Evolutionary conservation across 176 grass and related monocot species (phyloP).

Genomic region (Thalia dealbata): DNA sequence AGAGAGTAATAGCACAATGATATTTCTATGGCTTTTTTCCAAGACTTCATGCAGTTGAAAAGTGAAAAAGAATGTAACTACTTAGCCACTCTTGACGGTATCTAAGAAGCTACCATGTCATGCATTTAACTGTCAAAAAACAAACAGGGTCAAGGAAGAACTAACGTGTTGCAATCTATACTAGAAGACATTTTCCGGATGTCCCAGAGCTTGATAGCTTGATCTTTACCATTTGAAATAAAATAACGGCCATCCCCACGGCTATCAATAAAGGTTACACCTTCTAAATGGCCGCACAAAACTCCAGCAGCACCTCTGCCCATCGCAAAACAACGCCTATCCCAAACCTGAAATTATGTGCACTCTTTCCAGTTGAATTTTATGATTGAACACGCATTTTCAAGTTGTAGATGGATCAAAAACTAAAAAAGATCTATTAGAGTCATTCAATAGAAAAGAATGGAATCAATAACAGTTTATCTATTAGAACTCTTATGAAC

Average conservation of each 20-base stretch:
- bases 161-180: constrained; percentile 33
- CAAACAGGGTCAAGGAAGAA: not conserved
- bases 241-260: constrained; percentile 84
- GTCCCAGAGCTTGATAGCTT: constrained; percentile 76
- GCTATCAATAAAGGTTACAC: constrained; percentile 80
- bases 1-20: no score
- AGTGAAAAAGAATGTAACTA: not conserved
- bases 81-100: not conserved
- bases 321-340: constrained; percentile 55
- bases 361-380: constrained; percentile 7
- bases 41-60: not conserved
- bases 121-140: not conserved
- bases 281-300: constrained; percentile 67
- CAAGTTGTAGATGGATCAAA: not conserved
- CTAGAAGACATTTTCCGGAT: constrained; percentile 73
- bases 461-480: not conserved
- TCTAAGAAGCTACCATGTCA: not conserved
- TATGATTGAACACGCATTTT: not conserved
- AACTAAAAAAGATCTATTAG: not conserved
- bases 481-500: no score
- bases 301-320: constrained; percentile 58
- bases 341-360: constrained; percentile 62
- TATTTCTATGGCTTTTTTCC: not conserved
- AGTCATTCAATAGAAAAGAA: not conserved
- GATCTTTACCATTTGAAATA: constrained; percentile 93